Base-by-base conservation (phyloP, 371 early-diverging fungal species). In the Mortierella sp. region DNA sequence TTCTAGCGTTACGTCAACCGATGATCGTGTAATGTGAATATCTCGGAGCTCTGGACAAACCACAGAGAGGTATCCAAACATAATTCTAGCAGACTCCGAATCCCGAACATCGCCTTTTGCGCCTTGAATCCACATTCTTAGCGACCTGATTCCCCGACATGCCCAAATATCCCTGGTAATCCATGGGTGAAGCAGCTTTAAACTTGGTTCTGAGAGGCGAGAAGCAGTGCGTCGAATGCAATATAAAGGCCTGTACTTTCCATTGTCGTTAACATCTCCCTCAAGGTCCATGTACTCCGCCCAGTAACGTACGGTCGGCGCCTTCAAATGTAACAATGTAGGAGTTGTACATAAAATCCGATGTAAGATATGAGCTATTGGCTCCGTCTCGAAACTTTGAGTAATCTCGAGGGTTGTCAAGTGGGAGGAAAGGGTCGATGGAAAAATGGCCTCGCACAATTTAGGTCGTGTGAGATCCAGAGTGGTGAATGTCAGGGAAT, bases 51-150 rank as follows among this genome's bases (percentile, higher is more conserved):
- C 49, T 19, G 49, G 49, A n/a, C 49, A 49, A 23, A 49, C 22
- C n/a, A n/a, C n/a, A 22, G 49, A 12, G 8, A 49, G 49, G 49
- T 49, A 49, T 3, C 49, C 49, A 49, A 49, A 49, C 49, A 49
- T 49, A n/a, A 49, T 49, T n/a, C 49, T 49, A 49, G 49, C 19
- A 7, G 49, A 49, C 6, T 49, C 19, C 9, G 49, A 7, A 22
- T 49, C 49, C 8, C 49, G 49, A 19, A 49, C 49, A 8, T 49
- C 49, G 8, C 49, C 49, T 19, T 49, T 49, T 49, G 19, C 49
- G 49, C 49, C 49, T 49, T 49, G 49, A 49, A 49, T 49, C 49
- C 49, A 49, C 49, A 49, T 49, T 23, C 23, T 49, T 49, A 49
- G 49, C 15, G 49, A n/a, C 23, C n/a, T 49, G 49, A 49, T 17